Evolutionary conservation across 2,329 filamentous ascomycete genomes (phyloP).

Genomic region (Nemania sp.): DNA sequence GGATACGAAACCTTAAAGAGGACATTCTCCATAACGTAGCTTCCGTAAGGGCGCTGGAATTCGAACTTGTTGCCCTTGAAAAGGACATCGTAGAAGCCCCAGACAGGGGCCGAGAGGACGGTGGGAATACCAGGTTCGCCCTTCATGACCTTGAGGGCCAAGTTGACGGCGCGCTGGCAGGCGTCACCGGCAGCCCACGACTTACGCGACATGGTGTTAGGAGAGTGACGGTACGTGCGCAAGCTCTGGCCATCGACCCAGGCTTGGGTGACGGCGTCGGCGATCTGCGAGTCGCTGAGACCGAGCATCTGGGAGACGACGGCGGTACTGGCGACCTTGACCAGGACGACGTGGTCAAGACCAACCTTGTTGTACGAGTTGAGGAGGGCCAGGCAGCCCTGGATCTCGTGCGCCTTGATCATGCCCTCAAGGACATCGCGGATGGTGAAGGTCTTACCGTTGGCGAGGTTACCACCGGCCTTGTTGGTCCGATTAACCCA

Average conservation of each 20-base stretch:
- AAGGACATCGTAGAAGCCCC: conserved; percentile 99
- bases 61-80: conserved; percentile 97
- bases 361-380: conserved; percentile 99
- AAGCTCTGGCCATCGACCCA: conserved; percentile 97
- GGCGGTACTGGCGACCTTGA: conserved; percentile 96
- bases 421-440: conserved; percentile 94
- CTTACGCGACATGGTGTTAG: conserved; percentile 99
- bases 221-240: conserved; percentile 95
- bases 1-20: conserved; percentile 99
- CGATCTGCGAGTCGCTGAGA: conserved; percentile 88
- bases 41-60: conserved; percentile 96
- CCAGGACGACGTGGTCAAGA: conserved; percentile 95
- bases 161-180: conserved; percentile 93
- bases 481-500: conserved; percentile 95
- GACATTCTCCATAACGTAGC: conserved; percentile 99
- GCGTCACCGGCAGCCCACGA: conserved; percentile 99
- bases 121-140: conserved; percentile 93
- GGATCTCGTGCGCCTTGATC: conserved; percentile 99
- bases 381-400: conserved; percentile 94
- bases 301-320: conserved; percentile 97
- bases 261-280: conserved; percentile 94
- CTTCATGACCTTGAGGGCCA: conserved; percentile 89
- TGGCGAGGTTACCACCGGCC: conserved; percentile 80
- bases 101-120: conserved; percentile 89
- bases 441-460: conserved; percentile 88